Conservation (phyloP, 163 green algal species). For the Coccomyxa subellipsoidea region DNA sequence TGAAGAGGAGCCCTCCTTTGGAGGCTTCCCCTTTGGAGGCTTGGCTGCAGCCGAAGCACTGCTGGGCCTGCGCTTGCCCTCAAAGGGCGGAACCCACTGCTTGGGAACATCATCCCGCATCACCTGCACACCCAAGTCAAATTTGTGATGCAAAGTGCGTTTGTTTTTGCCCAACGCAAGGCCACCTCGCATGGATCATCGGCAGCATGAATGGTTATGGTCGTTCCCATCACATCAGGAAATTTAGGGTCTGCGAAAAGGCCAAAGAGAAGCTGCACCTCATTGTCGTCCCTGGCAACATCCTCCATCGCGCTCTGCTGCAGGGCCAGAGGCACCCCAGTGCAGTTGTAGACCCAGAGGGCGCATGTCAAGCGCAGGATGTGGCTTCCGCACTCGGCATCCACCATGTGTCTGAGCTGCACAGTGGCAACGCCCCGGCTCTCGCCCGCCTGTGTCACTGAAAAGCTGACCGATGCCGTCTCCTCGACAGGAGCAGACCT, state of each 20-base stretch:
- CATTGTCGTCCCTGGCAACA: neutral
- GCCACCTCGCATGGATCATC: too few relatives aligned
- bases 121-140: neutral
- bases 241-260: too few relatives aligned
- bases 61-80: slow-evolving; percentile 2
- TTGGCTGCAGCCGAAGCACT: neutral
- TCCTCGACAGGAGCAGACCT: neutral
- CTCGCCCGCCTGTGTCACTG: slow-evolving; percentile 5
- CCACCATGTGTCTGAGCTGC: slow-evolving; percentile 15
- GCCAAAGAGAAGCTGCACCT: too few relatives aligned
- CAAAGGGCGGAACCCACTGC: slow-evolving; percentile 24
- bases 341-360: slow-evolving; percentile 85
- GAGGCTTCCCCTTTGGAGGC: neutral
- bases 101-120: slow-evolving; percentile 15
- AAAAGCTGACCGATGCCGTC: neutral
- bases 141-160: too few relatives aligned
- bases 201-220: too few relatives aligned
- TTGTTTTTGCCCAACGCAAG: too few relatives aligned
- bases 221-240: too few relatives aligned
- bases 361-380: slow-evolving; percentile 53
- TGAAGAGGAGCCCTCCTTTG: neutral
- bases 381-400: slow-evolving; percentile 6
- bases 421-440: slow-evolving; percentile 1
- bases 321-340: slow-evolving; percentile 63
- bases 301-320: slow-evolving; percentile 13